A percentile compares a stretch with the other conserved stretches of the same genome.
These are phyloP conservation scores for Wolfiporia cocos DNA, from an alignment of 1,284 basidiomycete species.

Conservation along the genomic window DNA sequence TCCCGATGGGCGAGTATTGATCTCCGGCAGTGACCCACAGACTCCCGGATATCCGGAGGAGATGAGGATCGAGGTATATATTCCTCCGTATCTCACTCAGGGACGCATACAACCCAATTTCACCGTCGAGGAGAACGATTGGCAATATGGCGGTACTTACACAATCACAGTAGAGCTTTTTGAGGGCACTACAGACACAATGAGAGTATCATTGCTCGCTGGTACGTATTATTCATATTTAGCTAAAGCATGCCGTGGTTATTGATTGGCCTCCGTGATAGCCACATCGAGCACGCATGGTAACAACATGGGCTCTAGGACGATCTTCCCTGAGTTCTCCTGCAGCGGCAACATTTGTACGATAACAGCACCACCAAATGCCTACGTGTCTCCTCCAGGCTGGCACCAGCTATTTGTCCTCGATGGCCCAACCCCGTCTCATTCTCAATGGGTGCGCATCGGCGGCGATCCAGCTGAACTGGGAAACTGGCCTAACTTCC, in stretches of 20 bases:
- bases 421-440: constrained; percentile 69
- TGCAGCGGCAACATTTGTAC: constrained; percentile 59
- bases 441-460: constrained; percentile 66
- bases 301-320: constrained; percentile 65
- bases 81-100: constrained; percentile 64
- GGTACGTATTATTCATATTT: constrained; percentile 31
- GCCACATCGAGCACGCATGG: constrained; percentile 67
- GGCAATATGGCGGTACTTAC: constrained; percentile 47
- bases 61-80: constrained; percentile 70
- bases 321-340: constrained; percentile 61
- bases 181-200: constrained; percentile 49
- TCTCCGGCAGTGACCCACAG: constrained; percentile 72
- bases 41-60: constrained; percentile 56
- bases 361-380: constrained; percentile 63
- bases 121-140: constrained; percentile 51
- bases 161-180: constrained; percentile 47
- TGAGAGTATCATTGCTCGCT: constrained; percentile 59
- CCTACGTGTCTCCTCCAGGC: constrained; percentile 66
- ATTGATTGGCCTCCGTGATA: constrained; percentile 20
- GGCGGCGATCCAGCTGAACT: constrained; percentile 63
- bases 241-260: neutral
- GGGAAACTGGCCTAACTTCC: constrained; percentile 61
- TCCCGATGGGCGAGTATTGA: constrained; percentile 61
- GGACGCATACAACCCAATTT: constrained; percentile 55
- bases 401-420: constrained; percentile 70